Base-by-base conservation (phyloP, 768 basidiomycete genomes). In the Paxillus involutus region DNA sequence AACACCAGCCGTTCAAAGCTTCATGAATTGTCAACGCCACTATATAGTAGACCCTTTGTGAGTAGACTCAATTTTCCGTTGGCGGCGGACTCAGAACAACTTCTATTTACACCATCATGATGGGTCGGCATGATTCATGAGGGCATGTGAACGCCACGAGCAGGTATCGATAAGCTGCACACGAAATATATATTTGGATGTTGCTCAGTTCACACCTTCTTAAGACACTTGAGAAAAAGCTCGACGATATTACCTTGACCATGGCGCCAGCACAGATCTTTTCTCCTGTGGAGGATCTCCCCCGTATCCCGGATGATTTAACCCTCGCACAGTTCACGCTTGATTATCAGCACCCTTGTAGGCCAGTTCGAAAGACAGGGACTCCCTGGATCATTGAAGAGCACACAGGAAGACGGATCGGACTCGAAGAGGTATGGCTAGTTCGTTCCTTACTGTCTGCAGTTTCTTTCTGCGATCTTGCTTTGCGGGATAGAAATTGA, bases 301-400 rank as follows among this genome's bases (percentile, higher is more conserved):
- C 77, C 39, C 45, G 49, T 44, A 62, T 70, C 26, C 64, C 68
- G 4, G 69, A 70, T 33, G 62, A 67, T 46, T 47, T 71, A 29
- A 65, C 69, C 3, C 60, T 68, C 13, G 57, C 59, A 11, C 67
- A 70, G 51, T 69, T 70, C 48, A 51, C 67, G 8, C 53, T 70
- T 3, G 67, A 71, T 56, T 51, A 54, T 12, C 59, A 67, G 14
- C 65, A 68, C 45, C 68, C 61, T 14, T 49, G 52, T 17, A 59
- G 61, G 17, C 64, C 69, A 0, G 54, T 53, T 32, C 56, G 63
- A 19, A 50, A 42, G 17, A 24, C 32, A 8, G 55, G 40, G 5
- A 50, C 43, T 2, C 65, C 74, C 0, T 74, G 72, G 69, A 56
- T 75, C 13, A 62, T 75, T 21, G 73, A 75, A 32, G 68, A 74